phyloP scores from a whole-genome alignment of 805 yeast species.

The Jamesozyma gamospora region DNA sequence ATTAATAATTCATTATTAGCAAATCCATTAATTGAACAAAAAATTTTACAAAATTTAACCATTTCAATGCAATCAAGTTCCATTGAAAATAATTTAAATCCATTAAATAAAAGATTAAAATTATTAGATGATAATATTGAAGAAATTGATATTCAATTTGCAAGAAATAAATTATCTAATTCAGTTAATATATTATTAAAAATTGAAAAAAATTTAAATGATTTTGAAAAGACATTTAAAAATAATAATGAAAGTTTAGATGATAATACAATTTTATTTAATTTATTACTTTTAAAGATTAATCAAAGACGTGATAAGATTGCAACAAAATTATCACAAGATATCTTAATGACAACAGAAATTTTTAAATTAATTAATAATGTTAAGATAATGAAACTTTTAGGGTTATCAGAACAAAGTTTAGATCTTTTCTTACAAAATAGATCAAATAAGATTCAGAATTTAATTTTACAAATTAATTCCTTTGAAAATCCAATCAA shows the following conservation, averaged over 20 bases:
- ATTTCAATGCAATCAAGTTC: slow-evolving; percentile 53
- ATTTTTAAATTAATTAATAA: slow-evolving; percentile 19
- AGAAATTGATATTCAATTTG: slow-evolving; percentile 57
- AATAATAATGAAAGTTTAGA: slow-evolving; percentile 15
- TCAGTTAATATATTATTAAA: slow-evolving; percentile 31
- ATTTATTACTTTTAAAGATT: slow-evolving; percentile 28
- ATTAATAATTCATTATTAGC: too few species aligned
- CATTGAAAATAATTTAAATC: slow-evolving; percentile 39
- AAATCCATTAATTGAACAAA: slow-evolving; percentile 16
- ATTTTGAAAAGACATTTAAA: slow-evolving; percentile 8
- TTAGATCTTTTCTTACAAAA: slow-evolving; percentile 39
- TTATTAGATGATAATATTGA: slow-evolving; percentile 53
- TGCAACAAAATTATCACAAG: slow-evolving; percentile 29
- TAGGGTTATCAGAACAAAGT: slow-evolving; percentile 41
- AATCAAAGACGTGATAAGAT: slow-evolving; percentile 26
- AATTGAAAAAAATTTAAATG: slow-evolving; percentile 27
- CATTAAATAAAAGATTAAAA: slow-evolving; percentile 37
- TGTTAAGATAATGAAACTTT: slow-evolving; percentile 28
- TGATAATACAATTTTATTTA: slow-evolving; percentile 16
- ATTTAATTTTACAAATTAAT: slow-evolving; percentile 39
- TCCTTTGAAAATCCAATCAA: slow-evolving; percentile 44
- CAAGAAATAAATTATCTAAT: slow-evolving; percentile 45
- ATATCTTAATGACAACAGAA: slow-evolving; percentile 25
- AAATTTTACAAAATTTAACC: slow-evolving; percentile 47
- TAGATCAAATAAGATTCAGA: slow-evolving; percentile 37